Base-by-base conservation (phyloP, 2,329 filamentous ascomycete species). In the Simplicillium aogashimaense region DNA sequence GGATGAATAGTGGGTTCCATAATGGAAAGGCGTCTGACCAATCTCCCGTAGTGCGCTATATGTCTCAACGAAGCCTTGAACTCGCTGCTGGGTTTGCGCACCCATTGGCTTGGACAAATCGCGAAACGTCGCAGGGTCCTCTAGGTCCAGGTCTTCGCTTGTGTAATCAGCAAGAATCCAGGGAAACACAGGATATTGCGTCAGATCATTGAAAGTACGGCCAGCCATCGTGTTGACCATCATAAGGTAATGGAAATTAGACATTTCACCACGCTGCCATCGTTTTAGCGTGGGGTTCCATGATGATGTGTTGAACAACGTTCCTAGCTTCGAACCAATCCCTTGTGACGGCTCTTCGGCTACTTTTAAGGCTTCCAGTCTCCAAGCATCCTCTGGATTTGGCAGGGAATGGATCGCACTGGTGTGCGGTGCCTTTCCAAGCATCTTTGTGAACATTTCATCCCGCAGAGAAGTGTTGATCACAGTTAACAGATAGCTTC, bases 211-310 rank as follows among this genome's bases (percentile, higher is more conserved):
- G 66, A 98, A 98, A 0, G 92, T 97, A 39, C 92, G 74, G 3
- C 92, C 92, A 20, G 94, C 94, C 75, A 98, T 86, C 0, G 92
- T 97, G 55, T 98, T 98, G 54, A 98, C 81, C 44, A 95, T 80
- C 90, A 98, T 98, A 29, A 98, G 74, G 55, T 98, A 98, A 60
- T 97, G 88, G 53, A 98, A 98, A 59, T 98, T 98, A 12, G 90
- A 97, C 37, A 97, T 87, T 53, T 98, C 92, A 11, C 94, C 92
- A 56, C 81, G 83, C 43, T 92, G 76, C 92, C 92, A 98, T 57
- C 81, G 83, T 48, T 83, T 82, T 53, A 92, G 94, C 8, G 87
- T 81, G 9, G 89, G 86, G 48, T 88, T 89, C 59, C 83, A 84
- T 0, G 85, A 76, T 1, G 79, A 81, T 16, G 87, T 77, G 47